Conservation (phyloP, 2,329 filamentous ascomycete genomes). For the Cadophora sp. region DNA sequence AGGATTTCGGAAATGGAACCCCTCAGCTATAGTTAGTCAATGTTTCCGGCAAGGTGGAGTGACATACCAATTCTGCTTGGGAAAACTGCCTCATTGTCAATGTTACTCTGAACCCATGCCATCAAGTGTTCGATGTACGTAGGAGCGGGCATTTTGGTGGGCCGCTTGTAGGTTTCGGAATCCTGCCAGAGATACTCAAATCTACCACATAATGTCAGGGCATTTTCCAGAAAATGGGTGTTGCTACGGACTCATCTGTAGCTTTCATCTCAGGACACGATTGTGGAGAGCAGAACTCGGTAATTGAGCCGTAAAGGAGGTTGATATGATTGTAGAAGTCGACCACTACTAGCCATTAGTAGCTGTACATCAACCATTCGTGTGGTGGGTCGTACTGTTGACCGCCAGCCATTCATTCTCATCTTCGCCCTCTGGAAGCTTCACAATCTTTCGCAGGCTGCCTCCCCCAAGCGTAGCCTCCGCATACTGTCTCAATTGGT, state of each 20-base stretch:
- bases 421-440: conserved; percentile 95
- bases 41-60: conserved; percentile 55
- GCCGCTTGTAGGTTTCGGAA: conserved; percentile 88
- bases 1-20: conserved; percentile 93
- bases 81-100: conserved; percentile 94
- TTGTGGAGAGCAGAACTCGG: conserved; percentile 97
- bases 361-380: not conserved
- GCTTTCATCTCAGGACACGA: conserved; percentile 99
- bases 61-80: conserved; percentile 84
- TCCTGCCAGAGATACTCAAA: conserved; percentile 99
- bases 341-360: conserved; percentile 72
- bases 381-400: conserved; percentile 70
- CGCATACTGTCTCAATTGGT: conserved; percentile 96
- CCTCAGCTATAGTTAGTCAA: conserved; percentile 54
- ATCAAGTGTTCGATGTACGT: conserved; percentile 98
- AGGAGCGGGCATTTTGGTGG: conserved; percentile 97
- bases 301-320: conserved; percentile 96
- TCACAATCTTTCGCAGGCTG: conserved; percentile 94
- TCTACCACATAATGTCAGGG: conserved; percentile 51
- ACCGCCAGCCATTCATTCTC: conserved; percentile 98
- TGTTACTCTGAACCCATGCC: conserved; percentile 93
- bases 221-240: conserved; percentile 1
- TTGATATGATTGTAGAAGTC: conserved; percentile 99
- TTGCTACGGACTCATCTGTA: conserved; percentile 82
- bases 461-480: conserved; percentile 96